Evolutionary conservation across 306 rosid genomes (phyloP), one percentile per base, ranked within the genome.

Genomic region (Rosa persica): DNA sequence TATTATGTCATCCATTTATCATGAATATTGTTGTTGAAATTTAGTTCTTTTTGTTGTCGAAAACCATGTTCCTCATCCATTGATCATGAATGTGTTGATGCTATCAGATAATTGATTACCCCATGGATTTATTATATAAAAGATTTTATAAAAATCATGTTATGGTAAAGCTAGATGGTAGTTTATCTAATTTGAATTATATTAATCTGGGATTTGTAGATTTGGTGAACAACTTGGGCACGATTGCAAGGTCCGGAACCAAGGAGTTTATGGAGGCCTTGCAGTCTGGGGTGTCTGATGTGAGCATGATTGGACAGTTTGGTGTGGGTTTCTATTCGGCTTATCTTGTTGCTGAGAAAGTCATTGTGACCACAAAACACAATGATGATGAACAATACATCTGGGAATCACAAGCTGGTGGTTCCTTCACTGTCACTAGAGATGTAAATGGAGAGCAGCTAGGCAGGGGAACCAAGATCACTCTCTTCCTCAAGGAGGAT

Each of bases 341-440:
- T 10, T 60, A 60, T 25, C 66, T 60, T 23, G 66, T 60, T 23
- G 34, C 66, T 22, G 66, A 60, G 36, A 60, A 60, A 4, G 66
- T 60, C 66, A 25, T 23, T 25, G 66, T 60, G 61, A 81, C 81
- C 23, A 81, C 80, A 5, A 81, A 81, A 30, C 84, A 81, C 77
- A 81, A 68, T 47, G 84, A 81, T 8, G 81, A 81, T 4, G 84
- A 81, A 52, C 80, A 82, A 52, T 82, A 82, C 58, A 67, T 78
- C 7, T 82, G 85, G 85, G 85, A 81, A 51, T 76, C 84, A 1
- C 81, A 81, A 44, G 85, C 81, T 30, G 85, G 85, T 16, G 85
- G 85, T 44, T 82, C 78, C 2, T 82, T 82, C 47, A 82, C 79
- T 0, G 79, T 82, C 67, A 72, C 79, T 23, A 73, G 79, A 55